Conservation (phyloP, 2,329 filamentous ascomycete species). For the Aurifilum marmelostoma region DNA sequence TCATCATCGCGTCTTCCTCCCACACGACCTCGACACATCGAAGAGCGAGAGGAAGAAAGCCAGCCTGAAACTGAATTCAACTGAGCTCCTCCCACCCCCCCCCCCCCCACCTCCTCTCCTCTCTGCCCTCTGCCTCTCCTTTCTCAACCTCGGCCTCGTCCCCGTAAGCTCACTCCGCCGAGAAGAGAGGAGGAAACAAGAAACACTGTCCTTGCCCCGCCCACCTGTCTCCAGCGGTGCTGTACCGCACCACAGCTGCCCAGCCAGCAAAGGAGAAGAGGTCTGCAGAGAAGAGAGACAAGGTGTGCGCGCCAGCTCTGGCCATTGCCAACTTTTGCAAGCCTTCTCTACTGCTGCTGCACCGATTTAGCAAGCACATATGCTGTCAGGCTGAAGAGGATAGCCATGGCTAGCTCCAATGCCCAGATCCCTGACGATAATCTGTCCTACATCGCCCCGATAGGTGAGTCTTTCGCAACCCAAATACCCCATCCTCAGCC, state of each 20-base stretch:
- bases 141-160: too few relatives aligned
- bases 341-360: background rate
- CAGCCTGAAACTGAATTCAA: background rate
- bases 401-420: conserved; percentile 45
- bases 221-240: background rate
- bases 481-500: conserved; percentile 40
- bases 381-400: conserved; percentile 15
- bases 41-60: background rate
- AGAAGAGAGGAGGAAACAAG: background rate
- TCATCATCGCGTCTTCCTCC: background rate
- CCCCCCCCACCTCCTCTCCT: too few relatives aligned
- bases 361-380: too few relatives aligned
- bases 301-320: background rate
- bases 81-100: background rate
- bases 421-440: conserved; percentile 53
- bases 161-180: background rate
- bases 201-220: background rate
- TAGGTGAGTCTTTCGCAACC: conserved; percentile 51
- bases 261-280: background rate
- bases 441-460: conserved; percentile 56
- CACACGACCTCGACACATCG: background rate
- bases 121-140: too few relatives aligned
- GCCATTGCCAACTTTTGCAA: background rate
- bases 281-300: background rate
- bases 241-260: background rate